A percentile compares a stretch with the other conserved stretches of the same genome.
Conservation (phyloP, 768 basidiomycete genomes). For the Tubosaeta sp. region DNA sequence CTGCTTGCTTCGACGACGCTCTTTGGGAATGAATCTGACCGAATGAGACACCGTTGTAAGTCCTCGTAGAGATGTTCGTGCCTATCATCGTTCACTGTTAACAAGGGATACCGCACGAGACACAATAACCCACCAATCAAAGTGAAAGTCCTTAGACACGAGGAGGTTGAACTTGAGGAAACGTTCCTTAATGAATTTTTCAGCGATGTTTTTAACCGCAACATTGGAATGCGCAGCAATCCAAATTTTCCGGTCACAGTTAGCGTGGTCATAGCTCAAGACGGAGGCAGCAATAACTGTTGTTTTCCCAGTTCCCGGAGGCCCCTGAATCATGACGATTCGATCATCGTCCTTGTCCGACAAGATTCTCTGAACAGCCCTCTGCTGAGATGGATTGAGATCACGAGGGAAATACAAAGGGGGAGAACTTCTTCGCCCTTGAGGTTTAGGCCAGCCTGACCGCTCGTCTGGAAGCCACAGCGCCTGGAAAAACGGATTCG, state of each 20-base stretch:
- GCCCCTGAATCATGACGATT: constrained; percentile 31
- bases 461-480: constrained; percentile 26
- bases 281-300: constrained; percentile 38
- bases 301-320: constrained; percentile 44
- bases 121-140: constrained; percentile 35
- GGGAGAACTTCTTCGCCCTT: background rate
- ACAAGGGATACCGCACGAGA: background rate
- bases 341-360: constrained; percentile 19
- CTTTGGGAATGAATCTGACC: constrained; percentile 29
- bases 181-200: constrained; percentile 34
- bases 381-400: constrained; percentile 27
- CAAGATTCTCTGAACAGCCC: constrained; percentile 29
- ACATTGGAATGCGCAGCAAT: constrained; percentile 48
- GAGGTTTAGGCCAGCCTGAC: constrained; percentile 13
- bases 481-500: constrained; percentile 22
- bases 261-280: constrained; percentile 15
- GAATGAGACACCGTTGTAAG: constrained; percentile 34
- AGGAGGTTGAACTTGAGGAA: constrained; percentile 37
- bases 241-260: constrained; percentile 28
- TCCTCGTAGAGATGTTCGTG: constrained; percentile 47
- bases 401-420: background rate
- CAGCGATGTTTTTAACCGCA: constrained; percentile 51
- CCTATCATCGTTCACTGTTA: constrained; percentile 26
- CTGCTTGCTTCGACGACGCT: constrained; percentile 15
- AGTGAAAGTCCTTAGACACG: constrained; percentile 46